Conservation (phyloP, 2,329 filamentous ascomycete genomes). For the Fusarium sp. region DNA sequence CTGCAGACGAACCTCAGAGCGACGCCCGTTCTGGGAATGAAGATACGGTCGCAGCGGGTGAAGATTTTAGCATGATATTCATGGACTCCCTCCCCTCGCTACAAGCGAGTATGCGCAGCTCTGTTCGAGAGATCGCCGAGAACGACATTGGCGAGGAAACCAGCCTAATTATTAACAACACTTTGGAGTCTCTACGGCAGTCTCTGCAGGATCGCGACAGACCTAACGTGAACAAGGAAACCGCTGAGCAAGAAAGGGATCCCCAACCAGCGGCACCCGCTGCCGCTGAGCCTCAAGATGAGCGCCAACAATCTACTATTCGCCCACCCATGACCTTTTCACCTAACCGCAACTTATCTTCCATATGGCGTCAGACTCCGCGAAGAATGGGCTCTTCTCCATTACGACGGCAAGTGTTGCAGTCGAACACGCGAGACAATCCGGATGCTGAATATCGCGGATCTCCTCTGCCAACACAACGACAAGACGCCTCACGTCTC, state of each 20-base stretch:
- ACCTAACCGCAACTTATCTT: conserved; percentile 39
- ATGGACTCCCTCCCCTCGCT: conserved; percentile 64
- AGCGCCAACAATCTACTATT: conserved; percentile 27
- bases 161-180: conserved; percentile 64
- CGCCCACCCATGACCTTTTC: conserved; percentile 32
- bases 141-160: conserved; percentile 65
- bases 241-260: conserved; percentile 14
- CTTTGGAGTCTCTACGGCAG: conserved; percentile 60
- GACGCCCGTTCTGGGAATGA: conserved; percentile 39
- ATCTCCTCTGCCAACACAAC: conserved; percentile 7
- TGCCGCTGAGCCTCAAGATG: conserved; percentile 6
- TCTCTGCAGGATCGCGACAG: conserved; percentile 36
- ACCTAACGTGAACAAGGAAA: conserved; percentile 3
- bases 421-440: conserved; percentile 39
- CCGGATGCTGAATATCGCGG: conserved; percentile 19
- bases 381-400: conserved; percentile 44
- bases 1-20: conserved; percentile 44
- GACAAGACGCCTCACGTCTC: conserved; percentile 6
- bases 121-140: conserved; percentile 46
- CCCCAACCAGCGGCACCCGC: conserved; percentile 2
- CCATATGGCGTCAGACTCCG: conserved; percentile 49
- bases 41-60: conserved; percentile 59
- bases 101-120: conserved; percentile 52
- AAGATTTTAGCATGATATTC: conserved; percentile 69
- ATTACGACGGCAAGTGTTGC: conserved; percentile 48